These are phyloP conservation scores for Phaeosphaeria sp. DNA, from an alignment of 2,329 filamentous ascomycete genomes.

Conservation along the genomic window DNA sequence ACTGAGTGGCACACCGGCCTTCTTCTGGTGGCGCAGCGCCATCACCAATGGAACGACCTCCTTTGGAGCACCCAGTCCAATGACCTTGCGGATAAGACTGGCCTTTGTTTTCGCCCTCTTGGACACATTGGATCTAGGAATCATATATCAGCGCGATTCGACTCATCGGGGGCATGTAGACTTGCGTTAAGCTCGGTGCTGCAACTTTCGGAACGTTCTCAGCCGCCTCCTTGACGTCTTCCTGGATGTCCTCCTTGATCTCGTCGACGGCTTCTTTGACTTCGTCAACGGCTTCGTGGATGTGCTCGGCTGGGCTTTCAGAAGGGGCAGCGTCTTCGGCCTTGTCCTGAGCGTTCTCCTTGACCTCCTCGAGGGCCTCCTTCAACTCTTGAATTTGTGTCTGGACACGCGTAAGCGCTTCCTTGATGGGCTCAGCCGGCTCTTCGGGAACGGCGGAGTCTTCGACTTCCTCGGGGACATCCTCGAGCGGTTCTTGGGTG, in stretches of 20 bases:
- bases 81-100: constrained; percentile 8
- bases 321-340: not conserved
- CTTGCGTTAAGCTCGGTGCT: constrained; percentile 2
- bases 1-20: constrained; percentile 27
- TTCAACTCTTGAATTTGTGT: not conserved
- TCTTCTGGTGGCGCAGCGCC: constrained; percentile 29
- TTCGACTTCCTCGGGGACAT: not conserved
- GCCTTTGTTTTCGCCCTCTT: constrained; percentile 7
- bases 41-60: constrained; percentile 19
- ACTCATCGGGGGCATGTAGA: not conserved
- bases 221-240: not conserved
- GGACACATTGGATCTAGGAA: constrained; percentile 1
- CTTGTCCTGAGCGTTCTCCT: not conserved
- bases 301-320: not conserved
- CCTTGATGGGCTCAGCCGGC: not conserved
- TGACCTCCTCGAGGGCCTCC: not conserved
- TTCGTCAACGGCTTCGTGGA: not conserved
- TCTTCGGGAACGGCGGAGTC: not conserved
- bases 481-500: not conserved
- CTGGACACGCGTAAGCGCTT: not conserved
- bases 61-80: constrained; percentile 10
- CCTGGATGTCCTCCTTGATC: not conserved
- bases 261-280: not conserved
- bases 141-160: not conserved
- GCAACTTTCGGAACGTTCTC: not conserved